Base-by-base conservation (phyloP, 768 basidiomycete species). In the Mycena albidolilacea region DNA sequence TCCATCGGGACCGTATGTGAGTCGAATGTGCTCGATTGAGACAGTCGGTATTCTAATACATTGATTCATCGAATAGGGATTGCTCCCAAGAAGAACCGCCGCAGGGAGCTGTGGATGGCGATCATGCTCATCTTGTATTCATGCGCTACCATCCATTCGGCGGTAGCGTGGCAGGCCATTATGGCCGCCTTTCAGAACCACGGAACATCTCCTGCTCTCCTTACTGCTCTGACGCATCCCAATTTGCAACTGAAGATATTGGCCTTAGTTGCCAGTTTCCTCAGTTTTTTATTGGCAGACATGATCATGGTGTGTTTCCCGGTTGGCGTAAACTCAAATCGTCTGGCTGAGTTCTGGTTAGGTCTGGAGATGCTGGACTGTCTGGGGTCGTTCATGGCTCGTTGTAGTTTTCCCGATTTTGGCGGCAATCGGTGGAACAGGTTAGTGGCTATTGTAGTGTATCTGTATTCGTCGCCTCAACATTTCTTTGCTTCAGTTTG, bases 291-390 rank as follows among this genome's bases (percentile, higher is more conserved):
- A 2, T 14, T 57, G 55, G 35, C 35, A 57, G 55, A 57, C 14
- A 11, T 15, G 55, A 17, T 57, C 19, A 57, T 57, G 55, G 55
- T 57, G 10, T 14, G 23, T 23, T 23, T 23, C 30, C 11, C 5
- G 2, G 30, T 7, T 14, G 41, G 41, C 14, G 41, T 7, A 43
- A 10, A 7, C 14, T 43, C 41, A 43, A 43, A 14, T 43, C 14
- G 1, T 43, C 41, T 43, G 10, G 41, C 41, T 5, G 41, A 43
- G 14, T 14, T 10, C 41, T 43, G 4, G 14, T 10, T 57, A 57
- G 55, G 30, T 37, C 5, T 57, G 55, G 55, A 57, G 55, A 57
- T 57, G 55, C 15, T 57, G 55, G 55, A 15, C 35, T 35, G 55
- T 57, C 9, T 57, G 55, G 55, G 55, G 30, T 57, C 23, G 23